phyloP scores from a whole-genome alignment of 2,329 filamentous ascomycete species.

The Fusarium vanettenii region DNA sequence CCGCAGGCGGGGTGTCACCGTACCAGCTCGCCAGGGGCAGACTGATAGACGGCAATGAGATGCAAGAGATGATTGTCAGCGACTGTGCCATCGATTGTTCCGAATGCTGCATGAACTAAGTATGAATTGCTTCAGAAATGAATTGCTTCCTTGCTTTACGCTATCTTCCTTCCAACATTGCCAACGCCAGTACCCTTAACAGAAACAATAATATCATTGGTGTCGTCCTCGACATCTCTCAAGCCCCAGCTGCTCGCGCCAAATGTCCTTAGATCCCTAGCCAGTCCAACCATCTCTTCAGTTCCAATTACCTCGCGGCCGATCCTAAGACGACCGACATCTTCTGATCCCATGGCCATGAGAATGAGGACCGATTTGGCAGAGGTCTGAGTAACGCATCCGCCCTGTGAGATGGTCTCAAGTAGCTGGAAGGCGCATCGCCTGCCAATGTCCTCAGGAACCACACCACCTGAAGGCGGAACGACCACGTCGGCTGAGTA shows the following conservation, averaged over 20 bases:
- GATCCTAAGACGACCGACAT: constrained; percentile 87
- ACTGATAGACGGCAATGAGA: constrained; percentile 34
- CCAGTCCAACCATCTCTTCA: constrained; percentile 82
- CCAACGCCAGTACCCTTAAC: constrained; percentile 94
- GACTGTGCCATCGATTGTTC: background rate
- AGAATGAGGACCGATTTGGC: constrained; percentile 82
- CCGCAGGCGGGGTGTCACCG: constrained; percentile 48
- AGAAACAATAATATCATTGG: constrained; percentile 83
- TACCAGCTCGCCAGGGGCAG: constrained; percentile 33
- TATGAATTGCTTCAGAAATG: constrained; percentile 25
- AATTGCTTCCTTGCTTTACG: constrained; percentile 51
- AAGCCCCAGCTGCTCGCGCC: constrained; percentile 93
- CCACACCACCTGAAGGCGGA: constrained; percentile 81
- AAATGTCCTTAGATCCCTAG: constrained; percentile 88
- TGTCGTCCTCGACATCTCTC: constrained; percentile 76
- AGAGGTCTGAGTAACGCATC: constrained; percentile 80
- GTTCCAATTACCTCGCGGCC: constrained; percentile 85
- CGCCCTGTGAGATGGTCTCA: constrained; percentile 83
- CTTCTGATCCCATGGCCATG: constrained; percentile 98
- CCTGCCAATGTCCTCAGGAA: constrained; percentile 91
- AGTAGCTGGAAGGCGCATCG: constrained; percentile 90
- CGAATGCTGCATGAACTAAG: constrained; percentile 20
- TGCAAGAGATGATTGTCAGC: constrained; percentile 8
- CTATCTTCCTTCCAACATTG: constrained; percentile 93
- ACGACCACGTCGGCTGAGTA: constrained; percentile 87